Evolutionary conservation across 805 yeast species (phyloP), one percentile per base, ranked within the genome.

Genomic region (Brettanomyces nanus): DNA sequence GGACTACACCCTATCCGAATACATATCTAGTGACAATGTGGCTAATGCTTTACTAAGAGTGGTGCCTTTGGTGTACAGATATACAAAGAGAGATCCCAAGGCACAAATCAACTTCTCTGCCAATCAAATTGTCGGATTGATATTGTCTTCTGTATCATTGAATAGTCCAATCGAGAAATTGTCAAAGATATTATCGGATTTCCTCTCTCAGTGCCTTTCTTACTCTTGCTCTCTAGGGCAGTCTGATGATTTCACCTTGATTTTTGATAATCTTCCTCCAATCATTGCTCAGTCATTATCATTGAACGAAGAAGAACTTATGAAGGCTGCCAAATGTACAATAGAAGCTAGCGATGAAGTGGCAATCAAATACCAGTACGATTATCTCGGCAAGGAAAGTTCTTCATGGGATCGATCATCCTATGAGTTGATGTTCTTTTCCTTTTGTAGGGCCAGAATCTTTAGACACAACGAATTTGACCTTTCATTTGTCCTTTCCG

Each of bases 371-470:
- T 17, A 7, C 13, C 10, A 6, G 21, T 30, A 18, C 21, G 21
- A 19, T 6, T 9, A 9, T 9, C 10, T 9, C 7, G 6, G 10
- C 6, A 6, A 10, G 13, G n/a, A 6, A 6, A 18, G 11, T 17
- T 9, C 7, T 10, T 6, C 20, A 9, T 30, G 33, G 33, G 17
- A 17, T 7, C 19, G 18, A 30, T 6, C 14, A 21, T 7, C 17
- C 10, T 30, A 15, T 13, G n/a, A 18, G 21, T 17, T 11, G 19
- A 7, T 30, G 22, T 30, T 30, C 19, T 39, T 45, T 22, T 18
- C 36, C 1, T 29, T 43, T 4, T 29, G 45, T 3, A 21, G 28
- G 6, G 7, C 28, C 5, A 28, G 40, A 3, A 18, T 30, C 9
- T 21, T 30, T 7, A 30, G 18, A 17, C 20, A 30, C n/a, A 30